Evolutionary conservation across 2,329 filamentous ascomycete species (phyloP), one percentile per base, ranked within the genome.

Genomic region (Talaromyces atroroseus): DNA sequence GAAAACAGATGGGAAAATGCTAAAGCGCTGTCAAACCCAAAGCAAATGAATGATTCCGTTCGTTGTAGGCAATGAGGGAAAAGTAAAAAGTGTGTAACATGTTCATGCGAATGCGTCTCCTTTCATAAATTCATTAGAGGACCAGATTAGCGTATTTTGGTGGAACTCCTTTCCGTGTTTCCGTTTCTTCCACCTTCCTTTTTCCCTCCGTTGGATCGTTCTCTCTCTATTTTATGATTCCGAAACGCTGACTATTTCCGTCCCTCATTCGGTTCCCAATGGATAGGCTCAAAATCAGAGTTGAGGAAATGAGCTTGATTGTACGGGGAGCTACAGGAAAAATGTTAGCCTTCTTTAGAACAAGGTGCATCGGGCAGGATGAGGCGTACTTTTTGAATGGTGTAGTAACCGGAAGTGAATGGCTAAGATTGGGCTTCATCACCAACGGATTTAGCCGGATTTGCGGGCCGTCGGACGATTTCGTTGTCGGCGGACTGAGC

Each of bases 271-370:
- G 74, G 73, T 42, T 71, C 71, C 69, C 71, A 77, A 57, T 76
- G 73, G 34, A 73, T 71, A 14, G 75, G 75, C 58, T 78, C 69
- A 56, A 78, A 76, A 54, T 78, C 68, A 32, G 71, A 65, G 59
- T 78, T 74, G 54, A 74, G 69, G 63, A 77, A 77, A 63, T 78
- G 73, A 46, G 75, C 73, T 59, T 74, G 71, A 60, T 76, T 75
- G 66, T 74, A 71, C 8, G 74, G 70, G 11, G 74, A 76, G 58
- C 74, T 77, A 42, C 24, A 44, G 20, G 8, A 24, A 48, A 32
- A 20, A 52, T 26, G 47, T 58, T 21, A 58, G 51, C 24, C 29
- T 46, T 34, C 23, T 32, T 8, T 38, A 48, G 14, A 16, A 38
- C 26, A 29, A 32, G n/a, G 32, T 29, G 26, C 5, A 5, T 10